A percentile compares a stretch with the other conserved stretches of the same genome.
Conservation (phyloP, 352 stramenopile species). For the Globisporangium megalacanthum region DNA sequence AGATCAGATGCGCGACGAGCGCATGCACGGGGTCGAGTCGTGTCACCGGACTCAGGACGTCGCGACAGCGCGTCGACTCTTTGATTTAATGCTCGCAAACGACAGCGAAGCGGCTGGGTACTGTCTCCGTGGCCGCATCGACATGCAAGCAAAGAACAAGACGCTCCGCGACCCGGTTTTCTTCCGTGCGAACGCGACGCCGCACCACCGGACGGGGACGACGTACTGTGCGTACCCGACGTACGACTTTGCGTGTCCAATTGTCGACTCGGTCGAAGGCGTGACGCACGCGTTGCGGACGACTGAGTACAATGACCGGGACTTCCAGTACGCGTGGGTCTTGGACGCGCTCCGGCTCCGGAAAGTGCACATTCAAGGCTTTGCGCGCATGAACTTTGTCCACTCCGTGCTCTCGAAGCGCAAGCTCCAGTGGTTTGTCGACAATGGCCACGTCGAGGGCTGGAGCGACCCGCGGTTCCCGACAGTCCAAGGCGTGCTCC, state of each 20-base stretch:
- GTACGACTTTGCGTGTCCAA: conserved; percentile 99
- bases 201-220: conserved; percentile 89
- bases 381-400: conserved; percentile 99
- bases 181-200: conserved; percentile 78
- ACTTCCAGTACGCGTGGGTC: conserved; percentile 98
- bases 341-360: conserved; percentile 81
- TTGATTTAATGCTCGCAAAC: conserved; percentile 95
- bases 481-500: conserved; percentile 95
- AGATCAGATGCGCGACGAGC: conserved; percentile 95
- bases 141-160: conserved; percentile 92
- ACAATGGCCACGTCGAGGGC: conserved; percentile 93
- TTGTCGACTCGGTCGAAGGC: conserved; percentile 98
- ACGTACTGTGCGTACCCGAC: conserved; percentile 99
- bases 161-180: conserved; percentile 86
- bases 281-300: conserved; percentile 98
- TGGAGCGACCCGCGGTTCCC: conserved; percentile 99
- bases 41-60: conserved; percentile 85
- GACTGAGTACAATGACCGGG: conserved; percentile 99
- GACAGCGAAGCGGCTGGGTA: conserved; percentile 69
- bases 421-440: conserved; percentile 99
- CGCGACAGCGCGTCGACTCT: conserved; percentile 90
- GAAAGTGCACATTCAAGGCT: conserved; percentile 91
- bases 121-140: conserved; percentile 91
- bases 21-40: conserved; percentile 91
- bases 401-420: conserved; percentile 99